Evolutionary conservation across 2,329 filamentous ascomycete genomes (phyloP), one percentile per base, ranked within the genome.

Genomic region (Neofusicoccum ribis): DNA sequence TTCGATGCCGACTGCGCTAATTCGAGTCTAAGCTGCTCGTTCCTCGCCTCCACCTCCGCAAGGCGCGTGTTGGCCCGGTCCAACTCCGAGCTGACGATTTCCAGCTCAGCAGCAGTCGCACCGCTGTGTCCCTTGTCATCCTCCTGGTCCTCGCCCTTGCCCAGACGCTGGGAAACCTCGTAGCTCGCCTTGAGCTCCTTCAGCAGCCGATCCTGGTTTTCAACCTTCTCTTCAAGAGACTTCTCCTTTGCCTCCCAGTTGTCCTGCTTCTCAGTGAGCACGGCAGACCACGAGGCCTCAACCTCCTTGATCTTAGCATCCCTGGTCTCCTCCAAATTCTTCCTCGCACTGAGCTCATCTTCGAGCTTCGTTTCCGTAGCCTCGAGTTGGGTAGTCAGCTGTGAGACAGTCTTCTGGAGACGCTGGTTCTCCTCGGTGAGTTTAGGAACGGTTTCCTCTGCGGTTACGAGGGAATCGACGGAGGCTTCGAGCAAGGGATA

Each of bases 141-240:
- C 17, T 90, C 88, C 9, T 80, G 80, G 61, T 87, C 86, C 39
- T 90, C 89, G 14, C 88, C 87, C 70, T 89, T 89, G 60, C 89
- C 93, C 59, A 99, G 83, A 59, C 95, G 87, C 76, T 98, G 93
- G 51, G 92, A 95, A 63, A 99, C 95, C 78, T 99, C 95, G 74
- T 97, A 97, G 80, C 89, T 97, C 31, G 95, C 95, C 79, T 97
- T 98, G 74, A 98, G 88, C 77, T 99, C 96, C 73, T 91, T 97
- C 70, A 99, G 80, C 44, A 99, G 80, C 6, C 93, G 88, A 56
- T 99, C 95, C 75, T 99, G 94, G 71, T 90, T 96, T 77, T 97
- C 94, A 3, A 96, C 84, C 79, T 97, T 98, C 71, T 98, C 94
- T 73, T 97, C 93, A 66, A 97, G 79, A 34, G 87, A 88, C 80